Percentiles rank a stretch among this genome's conserved stretches.
phyloP scores from a whole-genome alignment of 305 asterid species.

The Coffea humblotiana region DNA sequence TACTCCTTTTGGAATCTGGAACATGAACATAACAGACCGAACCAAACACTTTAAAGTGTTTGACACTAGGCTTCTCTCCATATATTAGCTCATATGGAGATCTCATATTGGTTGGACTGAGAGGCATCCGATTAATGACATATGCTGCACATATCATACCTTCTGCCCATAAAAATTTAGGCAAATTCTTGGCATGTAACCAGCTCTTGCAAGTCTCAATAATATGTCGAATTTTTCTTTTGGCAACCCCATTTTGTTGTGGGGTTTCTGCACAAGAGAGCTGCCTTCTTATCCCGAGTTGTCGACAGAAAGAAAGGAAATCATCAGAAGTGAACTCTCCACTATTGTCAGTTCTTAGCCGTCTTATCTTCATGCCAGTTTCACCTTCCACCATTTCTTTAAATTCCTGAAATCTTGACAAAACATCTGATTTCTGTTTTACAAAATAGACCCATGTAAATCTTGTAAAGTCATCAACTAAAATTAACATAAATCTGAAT shows the following conservation, averaged over 20 bases:
- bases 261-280: not conserved
- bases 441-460: conserved; percentile 18
- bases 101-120: not conserved
- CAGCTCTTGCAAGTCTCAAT: not conserved
- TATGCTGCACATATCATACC: not conserved
- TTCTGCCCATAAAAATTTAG: not conserved
- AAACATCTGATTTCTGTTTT: conserved; percentile 8
- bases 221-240: not conserved
- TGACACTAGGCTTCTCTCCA: not conserved
- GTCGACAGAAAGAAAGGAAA: not conserved
- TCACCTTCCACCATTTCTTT: conserved; percentile 12
- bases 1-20: no score
- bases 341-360: conserved; percentile 18
- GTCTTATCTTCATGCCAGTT: not conserved
- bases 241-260: not conserved
- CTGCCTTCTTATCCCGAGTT: not conserved
- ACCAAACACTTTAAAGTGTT: not conserved
- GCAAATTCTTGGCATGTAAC: not conserved
- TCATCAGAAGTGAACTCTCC: conserved; percentile 15
- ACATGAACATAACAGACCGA: no score
- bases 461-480: conserved; percentile 21
- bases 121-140: not conserved
- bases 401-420: conserved; percentile 10
- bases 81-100: conserved; percentile 8
- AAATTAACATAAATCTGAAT: conserved; percentile 7